phyloP scores from a whole-genome alignment of 352 stramenopile genomes.

The Globisporangium rhizosaccharum region DNA sequence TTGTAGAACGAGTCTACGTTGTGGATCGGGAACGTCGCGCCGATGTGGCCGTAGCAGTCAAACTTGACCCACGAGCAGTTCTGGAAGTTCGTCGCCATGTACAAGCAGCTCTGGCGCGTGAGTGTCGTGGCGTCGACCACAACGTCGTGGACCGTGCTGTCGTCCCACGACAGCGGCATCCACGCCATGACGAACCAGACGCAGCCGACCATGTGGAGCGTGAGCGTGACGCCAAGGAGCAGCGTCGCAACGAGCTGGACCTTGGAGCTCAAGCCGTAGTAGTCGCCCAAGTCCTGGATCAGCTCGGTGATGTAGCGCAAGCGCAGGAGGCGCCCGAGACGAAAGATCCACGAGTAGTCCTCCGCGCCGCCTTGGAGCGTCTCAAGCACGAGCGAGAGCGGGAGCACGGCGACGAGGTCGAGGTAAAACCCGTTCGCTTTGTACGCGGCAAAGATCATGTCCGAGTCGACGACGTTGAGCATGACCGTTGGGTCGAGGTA shows the following conservation, averaged over 20 bases:
- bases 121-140: constrained; percentile 2
- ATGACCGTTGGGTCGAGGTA: constrained; percentile 61
- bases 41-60: constrained; percentile 66
- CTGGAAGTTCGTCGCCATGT: constrained; percentile 40
- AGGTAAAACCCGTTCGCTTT: constrained; percentile 48
- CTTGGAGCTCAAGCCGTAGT: constrained; percentile 60
- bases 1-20: constrained; percentile 33
- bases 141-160: neutral
- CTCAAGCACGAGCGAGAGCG: constrained; percentile 43
- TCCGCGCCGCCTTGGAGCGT: constrained; percentile 18
- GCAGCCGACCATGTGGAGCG: constrained; percentile 58
- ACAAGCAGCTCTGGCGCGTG: constrained; percentile 33
- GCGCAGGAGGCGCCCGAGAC: constrained; percentile 40
- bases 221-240: constrained; percentile 42
- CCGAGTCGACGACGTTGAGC: constrained; percentile 42
- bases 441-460: constrained; percentile 56
- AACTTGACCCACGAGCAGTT: constrained; percentile 72
- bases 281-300: constrained; percentile 48
- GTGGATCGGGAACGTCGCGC: constrained; percentile 38
- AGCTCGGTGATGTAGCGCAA: constrained; percentile 35
- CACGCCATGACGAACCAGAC: constrained; percentile 70
- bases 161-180: constrained; percentile 20
- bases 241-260: constrained; percentile 39
- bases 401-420: constrained; percentile 44
- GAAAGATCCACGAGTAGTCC: constrained; percentile 37